Evolutionary conservation across 306 rosid genomes (phyloP).

Genomic region (Citrullus mucosospermus): DNA sequence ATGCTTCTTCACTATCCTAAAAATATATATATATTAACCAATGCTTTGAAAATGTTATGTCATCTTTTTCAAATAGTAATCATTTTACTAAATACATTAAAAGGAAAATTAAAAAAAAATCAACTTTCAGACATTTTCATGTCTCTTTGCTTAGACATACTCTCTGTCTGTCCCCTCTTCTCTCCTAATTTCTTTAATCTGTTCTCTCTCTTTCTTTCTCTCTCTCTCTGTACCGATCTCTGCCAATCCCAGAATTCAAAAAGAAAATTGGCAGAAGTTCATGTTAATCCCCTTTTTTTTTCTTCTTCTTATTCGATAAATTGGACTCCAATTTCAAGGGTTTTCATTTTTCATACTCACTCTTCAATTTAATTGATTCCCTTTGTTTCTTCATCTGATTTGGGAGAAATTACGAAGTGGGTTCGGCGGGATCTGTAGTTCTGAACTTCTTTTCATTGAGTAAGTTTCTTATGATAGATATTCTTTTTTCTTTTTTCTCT

Average conservation of each 20-base stretch:
- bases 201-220: neutral
- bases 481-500: too few relatives aligned
- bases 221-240: conserved; percentile 44
- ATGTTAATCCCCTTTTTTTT: conserved; percentile 19
- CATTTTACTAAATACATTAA: conserved; percentile 1
- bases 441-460: conserved; percentile 21
- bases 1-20: neutral
- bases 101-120: neutral
- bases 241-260: conserved; percentile 37
- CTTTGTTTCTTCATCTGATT: conserved; percentile 35
- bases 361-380: conserved; percentile 13
- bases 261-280: conserved; percentile 22
- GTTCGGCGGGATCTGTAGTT: conserved; percentile 39
- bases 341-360: conserved; percentile 13
- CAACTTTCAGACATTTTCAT: conserved; percentile 8
- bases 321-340: conserved; percentile 27
- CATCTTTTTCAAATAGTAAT: conserved; percentile 4
- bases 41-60: neutral
- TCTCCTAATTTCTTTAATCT: conserved; percentile 37
- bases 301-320: conserved; percentile 1
- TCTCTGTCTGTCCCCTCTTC: conserved; percentile 10
- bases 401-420: conserved; percentile 16
- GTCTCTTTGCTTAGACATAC: conserved; percentile 5
- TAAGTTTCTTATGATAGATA: conserved; percentile 16
- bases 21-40: neutral